These are phyloP conservation scores for Boletus subcaerulescens DNA, from an alignment of 768 basidiomycete genomes.

Conservation along the genomic window DNA sequence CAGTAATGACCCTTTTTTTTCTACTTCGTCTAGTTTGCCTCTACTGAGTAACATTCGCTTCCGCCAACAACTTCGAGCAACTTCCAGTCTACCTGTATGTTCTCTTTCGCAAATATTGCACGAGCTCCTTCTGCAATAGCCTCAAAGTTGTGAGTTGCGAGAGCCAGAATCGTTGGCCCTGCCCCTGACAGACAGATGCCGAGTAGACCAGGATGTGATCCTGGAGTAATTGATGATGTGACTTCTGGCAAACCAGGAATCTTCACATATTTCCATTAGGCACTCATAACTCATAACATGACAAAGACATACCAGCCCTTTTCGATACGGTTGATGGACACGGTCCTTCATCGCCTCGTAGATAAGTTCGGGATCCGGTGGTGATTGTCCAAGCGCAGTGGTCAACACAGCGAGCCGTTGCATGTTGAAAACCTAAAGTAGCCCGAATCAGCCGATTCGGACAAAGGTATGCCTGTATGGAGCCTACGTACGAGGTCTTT, in stretches of 20 bases:
- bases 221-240: constrained; percentile 81
- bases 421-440: constrained; percentile 86
- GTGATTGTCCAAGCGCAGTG: constrained; percentile 84
- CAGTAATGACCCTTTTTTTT: constrained; percentile 18
- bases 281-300: not conserved
- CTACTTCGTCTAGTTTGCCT: constrained; percentile 11
- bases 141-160: constrained; percentile 84
- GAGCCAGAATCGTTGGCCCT: constrained; percentile 94
- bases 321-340: constrained; percentile 95
- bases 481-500: constrained; percentile 71
- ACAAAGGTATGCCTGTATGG: not conserved
- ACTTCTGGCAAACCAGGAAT: constrained; percentile 96
- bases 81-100: constrained; percentile 89
- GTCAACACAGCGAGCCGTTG: constrained; percentile 96
- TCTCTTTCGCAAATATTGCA: constrained; percentile 64
- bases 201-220: constrained; percentile 88
- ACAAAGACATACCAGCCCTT: constrained; percentile 59
- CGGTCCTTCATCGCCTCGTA: constrained; percentile 99
- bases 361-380: constrained; percentile 93
- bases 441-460: not conserved
- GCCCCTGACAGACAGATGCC: constrained; percentile 98
- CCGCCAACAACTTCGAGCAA: constrained; percentile 66
- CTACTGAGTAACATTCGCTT: constrained; percentile 21
- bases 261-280: constrained; percentile 38
- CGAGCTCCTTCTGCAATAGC: constrained; percentile 81